Base-by-base conservation (phyloP, 2,329 filamentous ascomycete species). In the Lasiodiplodia hormozganensis region DNA sequence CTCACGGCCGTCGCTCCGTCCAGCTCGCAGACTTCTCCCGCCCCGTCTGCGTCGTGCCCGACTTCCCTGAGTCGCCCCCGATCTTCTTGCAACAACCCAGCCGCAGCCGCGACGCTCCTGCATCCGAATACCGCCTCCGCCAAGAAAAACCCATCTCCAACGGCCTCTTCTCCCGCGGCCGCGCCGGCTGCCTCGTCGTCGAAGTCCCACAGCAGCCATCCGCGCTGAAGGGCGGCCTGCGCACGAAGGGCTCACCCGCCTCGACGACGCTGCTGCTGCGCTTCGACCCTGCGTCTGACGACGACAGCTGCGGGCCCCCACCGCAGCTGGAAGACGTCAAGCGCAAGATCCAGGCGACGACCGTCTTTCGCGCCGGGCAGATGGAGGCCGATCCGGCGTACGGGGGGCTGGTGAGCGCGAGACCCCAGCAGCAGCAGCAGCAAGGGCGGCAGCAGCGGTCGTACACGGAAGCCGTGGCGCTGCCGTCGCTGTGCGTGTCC, bases 81-180 rank as follows among this genome's bases (percentile, higher is more conserved):
- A 10, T 53, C 16, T 53, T 65, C 31, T 5, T 54, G 0, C 16
- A 31, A 3, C 14, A 28, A 28, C 28, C 28, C 28, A 6, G 28
- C 25, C 3, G 25, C 28, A 6, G 28, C 28, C 28, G 28, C 28
- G 28, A 28, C 28, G 28, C 28, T 0, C 25, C 21, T 2, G 1
- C 7, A 18, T 52, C 60, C 16, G 60, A 65, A 23, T 65, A 65
- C 62, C 49, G 62, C 21, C n/a, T 54, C 36, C 62, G 62, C 47
- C 31, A 65, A 5, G 62, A 65, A 21, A 65, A 65, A 16, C 0
- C n/a, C 31, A 21, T 65, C 40, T 40, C 31, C 16, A 14, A 23
- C 2, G 34, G 49, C 43, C 16, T 18, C 4, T 10, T 54, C 11
- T 34, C 40, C 40, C 52, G 23, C 18, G 47, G 62, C 12, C 52